Base-by-base conservation (phyloP, 2,329 filamentous ascomycete species). In the Pestalotiopsis fici region DNA sequence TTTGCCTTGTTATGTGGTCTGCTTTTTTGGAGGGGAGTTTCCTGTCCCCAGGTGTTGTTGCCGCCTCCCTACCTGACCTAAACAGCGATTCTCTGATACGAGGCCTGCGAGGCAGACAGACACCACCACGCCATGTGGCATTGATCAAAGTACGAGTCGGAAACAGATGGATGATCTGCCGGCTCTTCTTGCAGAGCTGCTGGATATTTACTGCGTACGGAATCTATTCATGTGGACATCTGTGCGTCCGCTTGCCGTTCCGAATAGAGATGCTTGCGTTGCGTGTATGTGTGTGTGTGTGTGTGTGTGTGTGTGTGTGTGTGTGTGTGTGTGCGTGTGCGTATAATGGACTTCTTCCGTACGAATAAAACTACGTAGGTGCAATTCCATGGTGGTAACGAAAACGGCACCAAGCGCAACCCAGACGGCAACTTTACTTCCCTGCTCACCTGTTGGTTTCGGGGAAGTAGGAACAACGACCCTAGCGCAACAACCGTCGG, bases 401-500 rank as follows among this genome's bases (percentile, higher is more conserved):
- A 64, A 35, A 63, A 50, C 60, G 60, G 60, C 35, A 47, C 35
- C 21, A 63, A 27, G 35, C 59, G 59, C 25, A 18, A 61, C 21
- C 60, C 5, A 50, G 25, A 37, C 47, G 61, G 61, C 61, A 54
- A 39, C 18, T n/a, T 54, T 6, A 23, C 23, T 31, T 64, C 43
- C 61, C 39, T 64, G 61, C 31, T 37, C 21, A 31, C 11, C 21
- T 50, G 61, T 54, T 64, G 61, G 23, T 55, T 64, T 55, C 61
- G 61, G 61, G 61, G 47, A 64, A 56, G 47, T 35, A 35, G 61
- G 61, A 64, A 56, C 25, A 25, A 6, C 23, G 47, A 37, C 43
- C 60, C 59, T 62, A 62, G 59, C 59, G 59, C 59, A 47, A n/a
- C 21, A 35, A 60, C 57, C 13, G 21, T 31, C 15, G 18, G 43